These are phyloP conservation scores for Pseudomassariella vexata DNA, from an alignment of 2,329 filamentous ascomycete genomes.

Conservation along the genomic window DNA sequence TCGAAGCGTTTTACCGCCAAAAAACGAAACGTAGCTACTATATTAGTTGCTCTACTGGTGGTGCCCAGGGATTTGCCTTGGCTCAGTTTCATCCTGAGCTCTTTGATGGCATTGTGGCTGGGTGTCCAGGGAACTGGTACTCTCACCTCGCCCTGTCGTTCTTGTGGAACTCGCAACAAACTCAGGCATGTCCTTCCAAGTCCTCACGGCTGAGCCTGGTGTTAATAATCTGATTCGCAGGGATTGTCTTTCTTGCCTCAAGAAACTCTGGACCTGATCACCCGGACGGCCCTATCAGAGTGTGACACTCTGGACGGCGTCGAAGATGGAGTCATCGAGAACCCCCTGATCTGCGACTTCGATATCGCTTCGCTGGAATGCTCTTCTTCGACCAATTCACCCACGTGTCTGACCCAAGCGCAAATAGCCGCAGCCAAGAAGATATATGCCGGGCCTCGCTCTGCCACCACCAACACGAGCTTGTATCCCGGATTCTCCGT, in stretches of 20 bases:
- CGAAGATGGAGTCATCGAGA: conserved; percentile 29
- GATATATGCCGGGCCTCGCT: conserved; percentile 20
- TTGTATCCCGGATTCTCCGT: conserved; percentile 33
- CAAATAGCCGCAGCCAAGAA: conserved; percentile 24
- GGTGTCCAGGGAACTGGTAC: conserved; percentile 31
- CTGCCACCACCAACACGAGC: conserved; percentile 5
- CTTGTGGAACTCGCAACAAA: conserved; percentile 13
- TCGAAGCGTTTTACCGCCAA: conserved; percentile 24
- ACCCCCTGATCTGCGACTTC: conserved; percentile 29
- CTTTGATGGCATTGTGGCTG: conserved; percentile 36
- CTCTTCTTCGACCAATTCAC: conserved; percentile 7
- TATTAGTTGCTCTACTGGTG: conserved; percentile 33
- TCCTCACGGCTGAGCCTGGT: neutral
- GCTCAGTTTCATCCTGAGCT: conserved; percentile 31
- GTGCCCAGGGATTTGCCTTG: conserved; percentile 34
- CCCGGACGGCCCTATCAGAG: conserved; percentile 24
- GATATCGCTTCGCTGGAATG: conserved; percentile 25
- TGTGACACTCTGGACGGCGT: conserved; percentile 34
- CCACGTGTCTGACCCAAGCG: conserved; percentile 21
- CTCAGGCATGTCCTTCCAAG: conserved; percentile 7
- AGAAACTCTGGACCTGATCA: conserved; percentile 23
- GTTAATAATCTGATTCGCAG: conserved; percentile 1
- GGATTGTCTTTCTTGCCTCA: conserved; percentile 14
- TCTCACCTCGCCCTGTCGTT: conserved; percentile 16
- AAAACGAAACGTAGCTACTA: conserved; percentile 29